Conservation (phyloP, 1,284 basidiomycete species). For the Moesziomyces sp. region DNA sequence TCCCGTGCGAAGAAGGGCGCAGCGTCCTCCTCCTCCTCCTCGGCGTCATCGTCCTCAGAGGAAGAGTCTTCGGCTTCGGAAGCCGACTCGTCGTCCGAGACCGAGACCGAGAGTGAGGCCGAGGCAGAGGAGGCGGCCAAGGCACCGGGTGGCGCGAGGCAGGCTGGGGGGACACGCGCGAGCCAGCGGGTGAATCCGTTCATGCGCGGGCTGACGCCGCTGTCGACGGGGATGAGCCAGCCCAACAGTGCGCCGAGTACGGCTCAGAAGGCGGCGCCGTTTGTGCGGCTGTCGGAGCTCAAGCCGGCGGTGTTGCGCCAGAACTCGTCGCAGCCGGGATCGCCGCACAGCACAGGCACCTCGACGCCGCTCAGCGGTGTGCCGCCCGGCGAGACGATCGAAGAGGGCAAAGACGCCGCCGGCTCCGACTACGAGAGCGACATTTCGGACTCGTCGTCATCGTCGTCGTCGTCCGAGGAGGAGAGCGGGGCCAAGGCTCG, state of each 20-base stretch:
- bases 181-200: conserved; percentile 25
- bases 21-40: not conserved
- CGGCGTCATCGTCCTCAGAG: conserved; percentile 3
- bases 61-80: conserved; percentile 3
- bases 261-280: conserved; percentile 31
- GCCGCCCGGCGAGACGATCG: not conserved
- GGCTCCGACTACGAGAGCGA: conserved; percentile 1
- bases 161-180: not conserved
- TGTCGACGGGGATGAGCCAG: conserved; percentile 1
- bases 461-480: conserved; percentile 17
- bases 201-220: conserved; percentile 18
- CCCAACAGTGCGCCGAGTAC: conserved; percentile 2
- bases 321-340: conserved; percentile 48
- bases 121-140: conserved; percentile 9
- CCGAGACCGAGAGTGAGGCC: conserved; percentile 22
- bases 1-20: not conserved
- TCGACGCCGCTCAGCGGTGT: conserved; percentile 16
- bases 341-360: conserved; percentile 33
- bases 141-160: not conserved
- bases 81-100: conserved; percentile 9
- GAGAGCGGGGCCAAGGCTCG: conserved; percentile 1
- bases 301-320: conserved; percentile 49
- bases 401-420: not conserved
- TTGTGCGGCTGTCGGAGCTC: conserved; percentile 53
- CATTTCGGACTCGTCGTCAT: conserved; percentile 13